These are phyloP conservation scores for Lojkania enalia DNA, from an alignment of 2,329 filamentous ascomycete genomes.

Conservation along the genomic window DNA sequence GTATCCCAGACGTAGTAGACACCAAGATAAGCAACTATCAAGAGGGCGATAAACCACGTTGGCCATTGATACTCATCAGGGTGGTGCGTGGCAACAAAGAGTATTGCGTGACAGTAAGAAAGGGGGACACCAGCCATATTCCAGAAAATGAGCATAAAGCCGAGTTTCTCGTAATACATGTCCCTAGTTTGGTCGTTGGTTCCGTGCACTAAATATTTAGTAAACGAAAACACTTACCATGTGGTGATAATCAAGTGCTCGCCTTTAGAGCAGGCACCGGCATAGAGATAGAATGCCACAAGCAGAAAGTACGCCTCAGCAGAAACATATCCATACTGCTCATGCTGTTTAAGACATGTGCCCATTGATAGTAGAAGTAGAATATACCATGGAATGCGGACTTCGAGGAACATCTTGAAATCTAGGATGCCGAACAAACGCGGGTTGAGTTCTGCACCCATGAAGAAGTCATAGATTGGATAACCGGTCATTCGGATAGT, in stretches of 20 bases:
- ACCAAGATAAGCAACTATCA: constrained; percentile 75
- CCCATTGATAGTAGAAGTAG: constrained; percentile 77
- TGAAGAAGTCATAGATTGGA: constrained; percentile 85
- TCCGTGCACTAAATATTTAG: too few relatives aligned
- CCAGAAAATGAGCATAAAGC: constrained; percentile 98
- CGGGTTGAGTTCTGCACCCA: constrained; percentile 85
- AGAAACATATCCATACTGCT: constrained; percentile 81
- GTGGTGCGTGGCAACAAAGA: constrained; percentile 84
- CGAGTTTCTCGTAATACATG: constrained; percentile 97
- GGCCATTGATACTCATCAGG: constrained; percentile 79
- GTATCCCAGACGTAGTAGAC: constrained; percentile 94
- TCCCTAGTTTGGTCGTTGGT: constrained; percentile 58
- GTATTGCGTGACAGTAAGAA: constrained; percentile 90
- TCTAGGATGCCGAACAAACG: constrained; percentile 82
- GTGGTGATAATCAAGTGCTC: constrained; percentile 89
- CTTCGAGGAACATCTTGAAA: constrained; percentile 96
- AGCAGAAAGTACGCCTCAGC: constrained; percentile 83
- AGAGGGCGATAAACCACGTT: constrained; percentile 63
- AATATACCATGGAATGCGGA: constrained; percentile 90
- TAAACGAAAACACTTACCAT: constrained; percentile 58
- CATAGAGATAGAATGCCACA: constrained; percentile 89
- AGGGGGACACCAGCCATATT: constrained; percentile 89
- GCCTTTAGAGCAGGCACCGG: constrained; percentile 88
- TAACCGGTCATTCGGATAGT: constrained; percentile 91
- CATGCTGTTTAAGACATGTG: constrained; percentile 79